These are phyloP conservation scores for Trametes meyenii DNA, from an alignment of 768 basidiomycete species.

Conservation along the genomic window DNA sequence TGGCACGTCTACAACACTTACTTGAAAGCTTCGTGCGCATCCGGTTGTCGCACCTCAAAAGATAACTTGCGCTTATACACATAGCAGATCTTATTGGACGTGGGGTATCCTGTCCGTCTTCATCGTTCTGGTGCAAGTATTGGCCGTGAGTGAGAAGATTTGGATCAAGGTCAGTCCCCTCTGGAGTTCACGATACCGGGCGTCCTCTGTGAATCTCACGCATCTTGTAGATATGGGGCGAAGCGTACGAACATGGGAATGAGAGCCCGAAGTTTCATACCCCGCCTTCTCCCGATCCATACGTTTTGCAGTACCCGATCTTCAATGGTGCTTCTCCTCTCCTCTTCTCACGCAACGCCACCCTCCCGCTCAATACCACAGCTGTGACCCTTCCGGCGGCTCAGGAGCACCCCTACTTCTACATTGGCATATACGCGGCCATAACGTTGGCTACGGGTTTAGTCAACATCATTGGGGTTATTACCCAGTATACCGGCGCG, in stretches of 20 bases:
- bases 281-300: not conserved
- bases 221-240: slow-evolving; percentile 64
- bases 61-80: not conserved
- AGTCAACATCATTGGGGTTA: slow-evolving; percentile 48
- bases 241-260: slow-evolving; percentile 50
- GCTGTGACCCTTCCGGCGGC: slow-evolving; percentile 46
- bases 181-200: not conserved
- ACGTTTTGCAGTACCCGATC: slow-evolving; percentile 30
- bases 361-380: not conserved
- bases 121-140: slow-evolving; percentile 47
- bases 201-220: not conserved
- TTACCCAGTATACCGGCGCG: slow-evolving; percentile 65
- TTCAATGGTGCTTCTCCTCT: slow-evolving; percentile 28
- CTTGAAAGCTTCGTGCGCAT: slow-evolving; percentile 66
- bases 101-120: slow-evolving; percentile 57
- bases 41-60: not conserved
- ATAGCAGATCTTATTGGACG: slow-evolving; percentile 62
- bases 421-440: slow-evolving; percentile 65
- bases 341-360: slow-evolving; percentile 22
- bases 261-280: not conserved
- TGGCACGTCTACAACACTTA: slow-evolving; percentile 70
- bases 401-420: slow-evolving; percentile 67
- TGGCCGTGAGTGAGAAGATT: slow-evolving; percentile 62
- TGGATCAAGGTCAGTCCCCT: slow-evolving; percentile 66
- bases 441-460: slow-evolving; percentile 57